A percentile compares a stretch with the other conserved stretches of the same genome.
Evolutionary conservation across 1,139 yeast genomes (phyloP).

Genomic region (Yamadazyma blattariae): DNA sequence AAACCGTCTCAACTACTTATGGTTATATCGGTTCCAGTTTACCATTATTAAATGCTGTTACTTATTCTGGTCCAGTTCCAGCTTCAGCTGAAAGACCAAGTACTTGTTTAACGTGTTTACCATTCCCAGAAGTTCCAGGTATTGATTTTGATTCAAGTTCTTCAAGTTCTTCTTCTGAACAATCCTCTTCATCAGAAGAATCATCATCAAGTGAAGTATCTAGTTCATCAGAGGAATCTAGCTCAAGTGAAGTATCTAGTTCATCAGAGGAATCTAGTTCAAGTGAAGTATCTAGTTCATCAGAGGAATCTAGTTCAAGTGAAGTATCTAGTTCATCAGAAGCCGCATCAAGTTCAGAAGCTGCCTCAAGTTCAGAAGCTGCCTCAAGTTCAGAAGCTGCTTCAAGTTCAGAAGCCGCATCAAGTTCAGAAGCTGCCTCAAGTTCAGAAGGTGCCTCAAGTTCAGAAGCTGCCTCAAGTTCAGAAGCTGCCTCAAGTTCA

Average conservation of each 20-base stretch:
- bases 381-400: constrained; percentile 7
- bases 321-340: constrained; percentile 7
- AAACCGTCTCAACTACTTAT: constrained; percentile 11
- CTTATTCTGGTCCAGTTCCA: constrained; percentile 9
- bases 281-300: constrained; percentile 7
- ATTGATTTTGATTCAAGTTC: background rate
- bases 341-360: constrained; percentile 3
- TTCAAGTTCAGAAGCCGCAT: constrained; percentile 1
- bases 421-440: background rate
- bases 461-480: no score
- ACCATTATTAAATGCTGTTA: constrained; percentile 8
- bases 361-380: constrained; percentile 4
- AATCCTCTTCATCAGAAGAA: background rate
- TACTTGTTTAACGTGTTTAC: constrained; percentile 4
- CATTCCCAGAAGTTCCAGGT: constrained; percentile 8
- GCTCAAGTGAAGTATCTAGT: no score
- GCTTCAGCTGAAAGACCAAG: constrained; percentile 1
- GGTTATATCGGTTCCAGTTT: constrained; percentile 15
- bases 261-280: background rate
- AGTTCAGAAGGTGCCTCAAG: no score
- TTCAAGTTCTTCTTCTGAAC: background rate
- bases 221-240: no score
- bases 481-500: no score
- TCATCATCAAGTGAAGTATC: constrained; percentile 1
- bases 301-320: constrained; percentile 5